phyloP scores from a whole-genome alignment of 78 protist species.

The Paulinella micropora region DNA sequence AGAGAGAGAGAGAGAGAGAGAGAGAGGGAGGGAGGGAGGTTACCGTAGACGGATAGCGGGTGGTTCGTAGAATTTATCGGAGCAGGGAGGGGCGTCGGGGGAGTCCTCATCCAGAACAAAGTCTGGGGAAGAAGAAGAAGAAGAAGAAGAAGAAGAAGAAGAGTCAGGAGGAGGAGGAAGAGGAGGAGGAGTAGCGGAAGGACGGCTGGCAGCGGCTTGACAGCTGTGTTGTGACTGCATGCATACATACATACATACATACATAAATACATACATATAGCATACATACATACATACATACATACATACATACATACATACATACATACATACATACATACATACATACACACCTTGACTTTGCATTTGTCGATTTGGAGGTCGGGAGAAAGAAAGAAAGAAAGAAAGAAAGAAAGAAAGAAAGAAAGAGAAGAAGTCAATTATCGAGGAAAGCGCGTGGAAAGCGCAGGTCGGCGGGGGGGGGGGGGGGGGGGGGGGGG shows the following conservation, averaged over 20 bases:
- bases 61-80: neutral
- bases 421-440: neutral
- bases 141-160: neutral
- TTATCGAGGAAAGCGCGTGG: neutral
- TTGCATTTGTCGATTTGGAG: too few species aligned
- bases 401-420: neutral
- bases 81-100: neutral
- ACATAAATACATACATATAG: too few species aligned
- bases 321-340: too few species aligned
- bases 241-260: too few species aligned
- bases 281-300: too few species aligned
- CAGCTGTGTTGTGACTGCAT: too few species aligned
- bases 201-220: too few species aligned
- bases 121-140: neutral
- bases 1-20: neutral
- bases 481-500: neutral
- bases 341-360: too few species aligned
- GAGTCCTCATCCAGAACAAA: too few species aligned
- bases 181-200: neutral
- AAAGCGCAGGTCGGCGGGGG: neutral
- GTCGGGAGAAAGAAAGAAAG: neutral
- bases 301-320: too few species aligned
- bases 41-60: neutral
- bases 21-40: neutral
- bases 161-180: neutral